phyloP scores from a whole-genome alignment of 176 grass and related monocot genomes.

The Triticum urartu region DNA sequence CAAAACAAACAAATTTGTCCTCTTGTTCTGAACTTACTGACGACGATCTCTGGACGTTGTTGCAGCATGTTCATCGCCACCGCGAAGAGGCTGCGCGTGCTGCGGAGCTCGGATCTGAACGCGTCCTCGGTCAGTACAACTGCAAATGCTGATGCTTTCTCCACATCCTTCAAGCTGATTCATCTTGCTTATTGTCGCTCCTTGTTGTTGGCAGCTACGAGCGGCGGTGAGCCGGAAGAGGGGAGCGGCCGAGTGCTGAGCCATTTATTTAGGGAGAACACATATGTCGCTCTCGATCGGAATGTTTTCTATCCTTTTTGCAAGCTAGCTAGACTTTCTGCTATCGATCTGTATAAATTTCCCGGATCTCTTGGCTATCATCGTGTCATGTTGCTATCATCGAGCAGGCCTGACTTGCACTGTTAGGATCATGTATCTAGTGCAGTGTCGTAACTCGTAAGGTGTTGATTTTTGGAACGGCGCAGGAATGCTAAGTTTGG shows the following conservation, averaged over 20 bases:
- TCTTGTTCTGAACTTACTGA: neutral
- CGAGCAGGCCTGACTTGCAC: neutral
- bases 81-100: slow-evolving; percentile 69
- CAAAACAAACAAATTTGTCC: neutral
- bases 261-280: neutral
- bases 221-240: slow-evolving; percentile 56
- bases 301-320: neutral
- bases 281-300: neutral
- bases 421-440: slow-evolving; percentile 3
- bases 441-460: slow-evolving; percentile 19
- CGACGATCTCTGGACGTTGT: neutral
- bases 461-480: slow-evolving; percentile 17
- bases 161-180: neutral
- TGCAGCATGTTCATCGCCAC: slow-evolving; percentile 76
- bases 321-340: neutral
- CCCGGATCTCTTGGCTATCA: neutral
- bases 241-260: slow-evolving; percentile 41
- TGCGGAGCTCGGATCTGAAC: slow-evolving; percentile 67
- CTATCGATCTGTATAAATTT: neutral
- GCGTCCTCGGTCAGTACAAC: slow-evolving; percentile 42
- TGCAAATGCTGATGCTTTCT: neutral
- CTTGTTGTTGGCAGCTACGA: slow-evolving; percentile 47
- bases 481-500: slow-evolving; percentile 22
- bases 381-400: slow-evolving; percentile 13
- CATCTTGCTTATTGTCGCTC: neutral